Base-by-base conservation (phyloP, 148 eudicot species). In the Rhododendron ferrugineum region DNA sequence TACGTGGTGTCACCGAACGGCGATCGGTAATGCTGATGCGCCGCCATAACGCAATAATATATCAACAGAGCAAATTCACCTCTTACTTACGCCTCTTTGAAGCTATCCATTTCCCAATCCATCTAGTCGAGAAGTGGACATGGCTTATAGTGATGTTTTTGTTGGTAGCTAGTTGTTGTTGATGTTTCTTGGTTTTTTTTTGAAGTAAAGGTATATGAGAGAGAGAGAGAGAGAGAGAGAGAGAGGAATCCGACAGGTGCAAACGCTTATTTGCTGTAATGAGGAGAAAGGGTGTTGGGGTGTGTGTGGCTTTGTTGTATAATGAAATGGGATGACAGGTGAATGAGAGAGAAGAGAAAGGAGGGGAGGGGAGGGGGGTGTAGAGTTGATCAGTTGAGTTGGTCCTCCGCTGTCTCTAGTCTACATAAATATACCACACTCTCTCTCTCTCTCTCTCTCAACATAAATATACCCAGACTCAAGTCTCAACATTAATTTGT, bases 1-100 rank as follows among this genome's bases (percentile, higher is more conserved):
- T 88, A 91, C 0, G 98, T 96, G 1, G 99, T 96, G 86, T 94
- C 98, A 0, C 98, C 98, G 58, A 94, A 96, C 0, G 96, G 96
- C 75, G 96, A 94, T 88, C 96, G 92, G 73, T 93, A 94, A 85
- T 91, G 95, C 64, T 93, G 94, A 34, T 89, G 60, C 18, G 5
- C 73, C 32, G 94, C 89, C 92, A 88, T 89, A 26, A 64, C 2
- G 36, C 42, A 34, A 42, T 49, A 1, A 79, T 18, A 1, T 18
- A 4, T 20, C 1, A 56, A 20, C 20, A 18, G 23, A 56, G 13
- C 62, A 56, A 56, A 16, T 16, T 22, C 66, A 22, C 66, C 70
- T 42, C 18, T 73, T 73, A 73, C 18, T 73, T 73, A 73, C 9
- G 22, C 42, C 78, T 30, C 78, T 28, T 15, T 36, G n/a, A n/a